Evolutionary conservation across 495 filamentous ascomycete species (phyloP).

Genomic region (Hypoxylon cercidicola): DNA sequence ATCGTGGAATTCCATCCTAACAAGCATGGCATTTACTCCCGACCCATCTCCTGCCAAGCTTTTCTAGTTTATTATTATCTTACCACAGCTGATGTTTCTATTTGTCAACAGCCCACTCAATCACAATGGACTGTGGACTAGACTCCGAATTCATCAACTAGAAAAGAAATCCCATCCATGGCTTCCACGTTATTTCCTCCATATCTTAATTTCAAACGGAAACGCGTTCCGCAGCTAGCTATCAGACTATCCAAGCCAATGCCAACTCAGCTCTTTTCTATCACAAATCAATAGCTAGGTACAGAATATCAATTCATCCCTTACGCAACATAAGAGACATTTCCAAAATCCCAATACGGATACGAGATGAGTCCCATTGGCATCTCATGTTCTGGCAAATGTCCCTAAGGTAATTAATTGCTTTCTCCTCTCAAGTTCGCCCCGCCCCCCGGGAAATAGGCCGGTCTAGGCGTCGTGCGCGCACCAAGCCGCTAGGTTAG

Average conservation of each 20-base stretch:
- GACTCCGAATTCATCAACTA: conserved; percentile 1
- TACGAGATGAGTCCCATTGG: background rate
- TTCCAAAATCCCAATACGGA: conserved; percentile 1
- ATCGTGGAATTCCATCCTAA: conserved; percentile 29
- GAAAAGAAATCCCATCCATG: background rate
- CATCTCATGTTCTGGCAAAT: too few relatives aligned
- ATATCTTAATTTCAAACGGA: conserved; percentile 1
- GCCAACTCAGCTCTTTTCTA: background rate
- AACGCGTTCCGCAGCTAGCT: conserved; percentile 3
- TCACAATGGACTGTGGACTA: too few relatives aligned
- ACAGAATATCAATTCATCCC: background rate
- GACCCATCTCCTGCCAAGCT: conserved; percentile 31
- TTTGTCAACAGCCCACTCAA: too few relatives aligned
- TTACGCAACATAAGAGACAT: background rate
- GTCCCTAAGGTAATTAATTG: too few relatives aligned
- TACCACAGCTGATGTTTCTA: background rate
- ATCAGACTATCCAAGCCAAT: background rate
- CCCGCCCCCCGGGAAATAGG: too few relatives aligned
- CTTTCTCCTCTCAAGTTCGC: too few relatives aligned
- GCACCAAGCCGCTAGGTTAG: background rate
- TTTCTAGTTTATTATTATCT: conserved; percentile 33
- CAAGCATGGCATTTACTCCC: conserved; percentile 36
- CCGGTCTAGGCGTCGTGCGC: too few relatives aligned
- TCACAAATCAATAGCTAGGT: conserved; percentile 1
- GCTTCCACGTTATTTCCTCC: background rate